Conservation (phyloP, 148 eudicot species). For the Amaranthus palmeri region DNA sequence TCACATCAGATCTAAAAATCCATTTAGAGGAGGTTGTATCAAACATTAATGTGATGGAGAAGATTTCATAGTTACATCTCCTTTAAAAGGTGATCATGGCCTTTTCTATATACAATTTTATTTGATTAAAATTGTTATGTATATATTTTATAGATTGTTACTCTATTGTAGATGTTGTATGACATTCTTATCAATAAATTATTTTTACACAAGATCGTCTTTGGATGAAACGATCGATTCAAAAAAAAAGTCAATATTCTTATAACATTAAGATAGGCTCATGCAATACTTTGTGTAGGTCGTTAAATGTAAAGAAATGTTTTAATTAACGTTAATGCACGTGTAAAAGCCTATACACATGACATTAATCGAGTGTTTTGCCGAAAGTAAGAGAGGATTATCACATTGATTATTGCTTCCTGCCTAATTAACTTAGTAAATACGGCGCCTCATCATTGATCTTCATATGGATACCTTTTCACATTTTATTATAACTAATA, state of each 20-base stretch:
- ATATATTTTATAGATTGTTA: no score
- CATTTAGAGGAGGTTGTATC: no score
- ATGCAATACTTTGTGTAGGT: not conserved
- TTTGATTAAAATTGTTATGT: no score
- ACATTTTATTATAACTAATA: not conserved
- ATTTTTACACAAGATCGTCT: no score
- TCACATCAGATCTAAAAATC: no score
- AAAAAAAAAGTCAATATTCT: not conserved
- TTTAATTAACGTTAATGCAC: slow-evolving; percentile 10
- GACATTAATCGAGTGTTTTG: not conserved
- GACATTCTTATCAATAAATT: no score
- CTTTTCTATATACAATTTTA: no score
- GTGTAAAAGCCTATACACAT: slow-evolving; percentile 1
- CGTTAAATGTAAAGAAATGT: not conserved
- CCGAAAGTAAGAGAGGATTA: slow-evolving; percentile 20
- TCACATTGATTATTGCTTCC: not conserved
- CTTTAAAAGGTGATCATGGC: no score
- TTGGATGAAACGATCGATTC: no score
- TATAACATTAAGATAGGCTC: not conserved
- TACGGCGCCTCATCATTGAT: slow-evolving; percentile 18
- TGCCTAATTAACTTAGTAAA: slow-evolving; percentile 3
- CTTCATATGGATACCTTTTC: slow-evolving; percentile 9
- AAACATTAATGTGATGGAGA: no score
- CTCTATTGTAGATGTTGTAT: no score
- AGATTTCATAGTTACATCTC: no score